These are phyloP conservation scores for Brachypodium distachyon DNA, from an alignment of 202 grass and related monocot species.

Conservation along the genomic window DNA sequence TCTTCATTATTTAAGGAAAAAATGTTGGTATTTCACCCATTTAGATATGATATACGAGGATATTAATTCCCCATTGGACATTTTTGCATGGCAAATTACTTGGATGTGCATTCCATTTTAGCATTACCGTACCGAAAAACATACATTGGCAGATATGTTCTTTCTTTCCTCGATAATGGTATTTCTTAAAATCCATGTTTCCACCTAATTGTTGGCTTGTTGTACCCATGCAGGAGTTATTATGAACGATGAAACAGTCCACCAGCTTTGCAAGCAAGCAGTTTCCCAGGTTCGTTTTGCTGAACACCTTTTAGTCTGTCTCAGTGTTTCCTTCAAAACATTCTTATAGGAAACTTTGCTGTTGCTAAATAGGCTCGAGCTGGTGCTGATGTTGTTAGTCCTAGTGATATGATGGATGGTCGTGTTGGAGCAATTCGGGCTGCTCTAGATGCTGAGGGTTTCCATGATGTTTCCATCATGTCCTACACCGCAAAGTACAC, in stretches of 20 bases:
- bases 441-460: constrained; percentile 84
- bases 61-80: background rate
- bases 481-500: constrained; percentile 93
- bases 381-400: constrained; percentile 93
- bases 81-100: background rate
- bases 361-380: constrained; percentile 65
- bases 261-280: constrained; percentile 96
- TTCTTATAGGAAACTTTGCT: background rate
- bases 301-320: background rate
- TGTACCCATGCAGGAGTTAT: constrained; percentile 56
- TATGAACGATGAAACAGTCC: constrained; percentile 95
- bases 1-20: background rate
- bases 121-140: background rate
- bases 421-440: constrained; percentile 75
- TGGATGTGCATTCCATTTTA: background rate
- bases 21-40: background rate
- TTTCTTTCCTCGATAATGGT: background rate
- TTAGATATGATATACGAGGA: background rate
- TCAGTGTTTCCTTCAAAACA: background rate
- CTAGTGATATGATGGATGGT: constrained; percentile 99
- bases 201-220: constrained; percentile 14
- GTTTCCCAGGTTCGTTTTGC: constrained; percentile 65
- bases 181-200: background rate
- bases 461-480: constrained; percentile 96
- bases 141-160: background rate